Conservation (phyloP, 805 yeast genomes). For the Ogataea glucozyma region DNA sequence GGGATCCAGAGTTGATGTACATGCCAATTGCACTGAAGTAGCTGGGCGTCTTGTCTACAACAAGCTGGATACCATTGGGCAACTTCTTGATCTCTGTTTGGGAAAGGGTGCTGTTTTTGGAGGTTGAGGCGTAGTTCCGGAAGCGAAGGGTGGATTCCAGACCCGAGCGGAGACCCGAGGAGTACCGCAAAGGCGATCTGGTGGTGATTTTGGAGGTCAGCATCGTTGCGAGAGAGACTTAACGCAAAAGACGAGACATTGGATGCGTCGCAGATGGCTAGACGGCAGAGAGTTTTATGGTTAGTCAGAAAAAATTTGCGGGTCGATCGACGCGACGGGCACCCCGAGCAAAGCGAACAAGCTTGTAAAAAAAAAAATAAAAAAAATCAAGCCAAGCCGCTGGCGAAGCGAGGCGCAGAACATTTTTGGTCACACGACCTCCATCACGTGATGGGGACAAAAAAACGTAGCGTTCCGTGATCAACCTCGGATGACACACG, state of each 20-base stretch:
- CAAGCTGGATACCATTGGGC: constrained; percentile 76
- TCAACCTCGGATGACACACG: no score
- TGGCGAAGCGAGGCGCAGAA: no score
- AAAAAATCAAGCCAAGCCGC: no score
- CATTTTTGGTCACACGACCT: no score
- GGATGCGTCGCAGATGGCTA: not conserved
- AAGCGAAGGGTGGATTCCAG: not conserved
- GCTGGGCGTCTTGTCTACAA: constrained; percentile 83
- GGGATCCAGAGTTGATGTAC: constrained; percentile 86
- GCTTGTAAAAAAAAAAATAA: no score
- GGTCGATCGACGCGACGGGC: constrained; percentile 4
- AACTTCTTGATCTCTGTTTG: constrained; percentile 41
- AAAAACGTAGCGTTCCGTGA: no score
- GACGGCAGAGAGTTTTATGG: not conserved
- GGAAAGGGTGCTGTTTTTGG: constrained; percentile 8
- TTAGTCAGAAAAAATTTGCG: constrained; percentile 1
- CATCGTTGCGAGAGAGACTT: no score
- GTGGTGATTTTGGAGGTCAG: not conserved
- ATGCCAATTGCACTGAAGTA: constrained; percentile 91
- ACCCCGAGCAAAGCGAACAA: no score
- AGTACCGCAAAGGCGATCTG: not conserved
- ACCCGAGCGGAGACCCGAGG: not conserved
- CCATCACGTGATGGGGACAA: no score
- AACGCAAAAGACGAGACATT: no score
- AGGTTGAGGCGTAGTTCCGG: not conserved